Base-by-base conservation (phyloP, 1,139 yeast genomes). In the Geotrichum klebahnii region DNA sequence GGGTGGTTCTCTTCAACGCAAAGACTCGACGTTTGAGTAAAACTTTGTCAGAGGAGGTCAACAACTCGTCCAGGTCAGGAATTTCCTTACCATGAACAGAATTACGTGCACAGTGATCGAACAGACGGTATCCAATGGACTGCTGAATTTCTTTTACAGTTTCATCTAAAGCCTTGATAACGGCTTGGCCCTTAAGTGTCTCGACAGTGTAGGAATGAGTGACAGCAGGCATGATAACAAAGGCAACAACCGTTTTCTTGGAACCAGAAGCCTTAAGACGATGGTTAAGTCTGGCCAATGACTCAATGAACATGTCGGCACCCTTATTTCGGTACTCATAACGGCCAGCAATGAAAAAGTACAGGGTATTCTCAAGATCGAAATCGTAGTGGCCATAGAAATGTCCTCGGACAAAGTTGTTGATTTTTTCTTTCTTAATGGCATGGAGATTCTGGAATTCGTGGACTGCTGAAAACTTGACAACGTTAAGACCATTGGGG, bases 361-460 rank as follows among this genome's bases (percentile, higher is more conserved):
- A 92, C 55, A 92, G 73, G 17, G 97, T 92, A 64, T 92, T 88
- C 53, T 90, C 96, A 60, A 92, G 78, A 64, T 88, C 96, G 67
- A 92, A 92, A 71, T 92, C 96, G 65, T 88, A 84, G 68, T 89
- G 89, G 51, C 98, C 97, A 68, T 90, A 92, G 72, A 92, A 92
- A 68, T 92, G 98, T 57, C 98, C 98, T 61, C 95, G 83, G 55
- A 90, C 84, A 66, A 92, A 92, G 64, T 92, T 97, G 64, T 89
- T 84, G 65, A 92, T 90, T 67, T 88, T 88, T 51, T 82, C 95
- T 75, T 92, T 92, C 67, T 84, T 83, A 58, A 82, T 71, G 23
- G 96, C 96, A 71, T 92, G 98, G 69, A 92, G 75, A 69, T 92
- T 92, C 71, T 92, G 98, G 74, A 92, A 92, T 71, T 92, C 98